Base-by-base conservation (phyloP, 106 monocot genomes). In the Apostasia ramifera region DNA sequence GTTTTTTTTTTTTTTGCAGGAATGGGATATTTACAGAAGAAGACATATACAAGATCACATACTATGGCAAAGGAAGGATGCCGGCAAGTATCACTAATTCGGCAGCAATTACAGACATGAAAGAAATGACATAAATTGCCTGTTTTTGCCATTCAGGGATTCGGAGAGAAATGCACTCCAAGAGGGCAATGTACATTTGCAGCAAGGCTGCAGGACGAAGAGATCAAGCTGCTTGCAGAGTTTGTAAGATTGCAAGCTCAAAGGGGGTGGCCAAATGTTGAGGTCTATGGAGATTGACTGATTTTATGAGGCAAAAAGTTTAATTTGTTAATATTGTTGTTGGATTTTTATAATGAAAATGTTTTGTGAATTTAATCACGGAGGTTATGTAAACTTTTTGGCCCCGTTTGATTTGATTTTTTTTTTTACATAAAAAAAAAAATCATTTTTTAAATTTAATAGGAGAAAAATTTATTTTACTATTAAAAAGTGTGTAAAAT, bases 181-280 rank as follows among this genome's bases (percentile, higher is more conserved):
- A 78, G 86, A 49, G 91, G 91, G 9, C 91, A 91, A 55, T 91
- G 95, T 60, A 91, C 91, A 53, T 95, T 91, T 55, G 95, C 91
- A 9, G 84, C 88, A 0, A 55, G 88, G 41, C 70, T 95, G 44
- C 69, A 86, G 62, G 95, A 95, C 40, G 88, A 95, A n/a, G 95
- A 95, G 78, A 95, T 95, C 78, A 81, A 78, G 72, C 54, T 75
- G 10, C 45, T 91, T 50, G 95, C 88, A n/a, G 80, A 86, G 65
- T 95, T 91, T 60, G 88, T 95, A 44, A 88, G 82, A 74, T 66
- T 76, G 44, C 95, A 95, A 57, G 88, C 95, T 64, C 82, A 86
- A 41, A 76, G 66, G 49, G 91, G 91, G 38, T 88, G 91, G 74
- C 75, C 58, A 65, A 70, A 66, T 37, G 12, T 80, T 47, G 45